Evolutionary conservation across 2,329 filamentous ascomycete genomes (phyloP), one percentile per base, ranked within the genome.

Genomic region (Colletotrichum liriopes): DNA sequence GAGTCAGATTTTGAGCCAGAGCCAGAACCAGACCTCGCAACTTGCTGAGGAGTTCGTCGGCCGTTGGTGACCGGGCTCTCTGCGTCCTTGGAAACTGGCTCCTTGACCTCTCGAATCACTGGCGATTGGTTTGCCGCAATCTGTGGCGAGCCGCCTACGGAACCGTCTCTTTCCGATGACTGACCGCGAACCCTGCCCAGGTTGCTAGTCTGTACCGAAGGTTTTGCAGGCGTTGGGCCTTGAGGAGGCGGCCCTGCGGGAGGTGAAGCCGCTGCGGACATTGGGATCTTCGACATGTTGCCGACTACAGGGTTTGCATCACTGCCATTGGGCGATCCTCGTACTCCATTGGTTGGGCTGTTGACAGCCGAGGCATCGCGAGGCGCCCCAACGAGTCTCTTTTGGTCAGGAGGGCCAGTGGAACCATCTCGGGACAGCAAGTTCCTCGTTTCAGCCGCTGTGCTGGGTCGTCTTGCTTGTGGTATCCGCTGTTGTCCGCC

Each of bases 41-140:
- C 74, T 70, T 91, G 89, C 5, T 88, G 90, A 12, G 92, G 91
- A 5, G 91, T 93, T 43, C 89, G 88, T 63, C 88, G 86, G n/a
- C 91, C 92, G 73, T 91, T 91, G 14, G 86, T 82, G 2, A 82
- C 80, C 7, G 89, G 85, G 41, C 83, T 86, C 35, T 92, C 91
- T 43, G 84, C 83, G 58, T 84, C 83, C 65, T 78, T 82, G 58
- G 80, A 75, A 9, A 35, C 47, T 37, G 61, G 56, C 43, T 73
- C 70, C 29, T 69, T 69, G 62, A 79, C 74, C 74, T 85, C 85
- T 79, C 81, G 84, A 67, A 80, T 74, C 2, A 84, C 76, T 1
- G 87, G 86, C 2, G 86, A 87, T 58, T 86, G 84, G 20, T 70
- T 75, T 20, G 76, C 68, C 20, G 65, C 74, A 49, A 76, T 71